Percentiles rank a stretch among this genome's conserved stretches.
Conservation (phyloP, 768 basidiomycete species). For the Wakefieldia striispora region DNA sequence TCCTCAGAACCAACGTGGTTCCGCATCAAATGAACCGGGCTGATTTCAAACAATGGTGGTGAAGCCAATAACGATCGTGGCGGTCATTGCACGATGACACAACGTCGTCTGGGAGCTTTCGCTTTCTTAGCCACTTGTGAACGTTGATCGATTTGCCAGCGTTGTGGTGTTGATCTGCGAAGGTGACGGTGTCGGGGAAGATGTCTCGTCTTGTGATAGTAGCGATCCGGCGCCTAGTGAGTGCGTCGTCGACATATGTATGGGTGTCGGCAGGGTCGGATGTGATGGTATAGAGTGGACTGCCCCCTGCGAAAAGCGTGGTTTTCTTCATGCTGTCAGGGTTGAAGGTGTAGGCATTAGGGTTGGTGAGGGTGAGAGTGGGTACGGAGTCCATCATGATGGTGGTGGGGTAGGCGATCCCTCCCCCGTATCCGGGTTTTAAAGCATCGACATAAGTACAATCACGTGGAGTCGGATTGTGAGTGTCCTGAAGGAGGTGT, state of each 20-base stretch:
- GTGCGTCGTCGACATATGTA: conserved; percentile 8
- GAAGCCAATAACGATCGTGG: not conserved
- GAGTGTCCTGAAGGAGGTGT: too few relatives aligned
- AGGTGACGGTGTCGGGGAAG: conserved; percentile 16
- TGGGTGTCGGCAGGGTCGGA: conserved; percentile 9
- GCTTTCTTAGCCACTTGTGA: conserved; percentile 13
- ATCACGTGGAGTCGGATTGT: too few relatives aligned
- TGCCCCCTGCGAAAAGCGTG: conserved; percentile 4
- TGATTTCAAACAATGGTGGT: not conserved
- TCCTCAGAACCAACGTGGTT: not conserved
- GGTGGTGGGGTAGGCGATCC: too few relatives aligned
- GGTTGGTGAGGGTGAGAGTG: not conserved
- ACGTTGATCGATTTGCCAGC: conserved; percentile 4
- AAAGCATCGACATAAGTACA: too few relatives aligned
- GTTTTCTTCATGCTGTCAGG: conserved; percentile 10
- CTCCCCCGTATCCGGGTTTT: too few relatives aligned
- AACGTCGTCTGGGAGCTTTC: conserved; percentile 11
- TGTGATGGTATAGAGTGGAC: conserved; percentile 10
- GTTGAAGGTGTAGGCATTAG: conserved; percentile 9
- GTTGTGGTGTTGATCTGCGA: not conserved
- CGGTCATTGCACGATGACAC: too few relatives aligned
- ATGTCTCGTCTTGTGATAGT: conserved; percentile 1
- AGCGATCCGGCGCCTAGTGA: conserved; percentile 5
- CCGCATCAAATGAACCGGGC: conserved; percentile 9
- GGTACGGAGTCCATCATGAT: conserved; percentile 7